phyloP scores from a whole-genome alignment of 805 yeast species.

The Candida caryicola region DNA sequence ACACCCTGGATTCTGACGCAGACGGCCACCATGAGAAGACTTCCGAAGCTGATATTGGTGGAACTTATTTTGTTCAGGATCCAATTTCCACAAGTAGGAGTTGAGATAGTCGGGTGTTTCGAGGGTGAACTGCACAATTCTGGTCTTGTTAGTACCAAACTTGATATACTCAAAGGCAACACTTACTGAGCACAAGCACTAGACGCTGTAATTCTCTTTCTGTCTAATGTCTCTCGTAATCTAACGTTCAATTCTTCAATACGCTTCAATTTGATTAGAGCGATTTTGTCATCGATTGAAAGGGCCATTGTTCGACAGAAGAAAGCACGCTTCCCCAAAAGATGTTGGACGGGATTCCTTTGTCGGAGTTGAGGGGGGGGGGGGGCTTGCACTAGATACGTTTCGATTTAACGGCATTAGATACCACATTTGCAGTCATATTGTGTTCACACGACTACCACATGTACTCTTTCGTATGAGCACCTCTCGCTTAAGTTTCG shows the following conservation, averaged over 20 bases:
- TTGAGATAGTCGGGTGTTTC: constrained; percentile 47
- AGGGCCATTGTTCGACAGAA: neutral
- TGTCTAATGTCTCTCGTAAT: constrained; percentile 47
- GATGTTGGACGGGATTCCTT: too few relatives aligned
- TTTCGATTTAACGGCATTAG: too few relatives aligned
- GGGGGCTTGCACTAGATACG: too few relatives aligned
- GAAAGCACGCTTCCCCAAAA: too few relatives aligned
- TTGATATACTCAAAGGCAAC: too few relatives aligned
- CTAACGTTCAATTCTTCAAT: constrained; percentile 36
- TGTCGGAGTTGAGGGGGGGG: too few relatives aligned
- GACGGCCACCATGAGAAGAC: too few relatives aligned
- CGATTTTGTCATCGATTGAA: constrained; percentile 37
- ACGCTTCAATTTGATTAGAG: constrained; percentile 49
- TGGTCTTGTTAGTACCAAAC: constrained; percentile 12
- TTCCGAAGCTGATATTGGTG: constrained; percentile 26
- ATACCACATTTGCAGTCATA: neutral
- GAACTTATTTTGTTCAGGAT: constrained; percentile 34
- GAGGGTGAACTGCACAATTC: constrained; percentile 42
- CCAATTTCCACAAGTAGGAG: constrained; percentile 43
- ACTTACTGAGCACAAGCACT: constrained; percentile 9
- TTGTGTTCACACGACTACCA: neutral
- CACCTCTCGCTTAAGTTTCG: too few relatives aligned
- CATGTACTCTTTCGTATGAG: too few relatives aligned
- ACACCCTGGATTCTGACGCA: too few relatives aligned
- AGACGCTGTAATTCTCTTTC: constrained; percentile 43